phyloP scores from a whole-genome alignment of 345 rosid genomes.

The Brassica cretica region DNA sequence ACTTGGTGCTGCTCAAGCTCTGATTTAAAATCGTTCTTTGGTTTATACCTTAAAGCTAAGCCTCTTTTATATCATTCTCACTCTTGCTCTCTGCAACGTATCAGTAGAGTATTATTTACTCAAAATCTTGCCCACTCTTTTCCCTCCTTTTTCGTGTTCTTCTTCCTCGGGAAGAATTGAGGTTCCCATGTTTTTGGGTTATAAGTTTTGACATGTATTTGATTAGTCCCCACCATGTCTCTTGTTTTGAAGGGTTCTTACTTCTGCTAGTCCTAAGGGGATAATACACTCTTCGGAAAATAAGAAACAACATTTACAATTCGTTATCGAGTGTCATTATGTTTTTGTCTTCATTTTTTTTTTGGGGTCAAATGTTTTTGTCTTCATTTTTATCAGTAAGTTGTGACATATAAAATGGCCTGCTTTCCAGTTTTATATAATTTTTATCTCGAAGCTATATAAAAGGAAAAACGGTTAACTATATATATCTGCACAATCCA shows the following conservation, averaged over 20 bases:
- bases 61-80: not conserved
- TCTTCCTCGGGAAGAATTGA: not conserved
- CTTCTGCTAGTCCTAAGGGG: not conserved
- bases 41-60: slow-evolving; percentile 1
- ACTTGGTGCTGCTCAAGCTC: slow-evolving; percentile 76
- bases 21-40: slow-evolving; percentile 47
- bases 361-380: not conserved
- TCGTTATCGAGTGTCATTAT: not conserved
- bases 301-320: not conserved
- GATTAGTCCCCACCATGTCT: not conserved
- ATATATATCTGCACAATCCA: not conserved
- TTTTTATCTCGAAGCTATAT: not conserved
- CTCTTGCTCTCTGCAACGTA: slow-evolving; percentile 13
- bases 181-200: slow-evolving; percentile 5
- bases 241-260: not conserved
- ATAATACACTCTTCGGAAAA: not conserved
- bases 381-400: not conserved
- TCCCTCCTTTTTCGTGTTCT: not conserved
- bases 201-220: slow-evolving; percentile 27
- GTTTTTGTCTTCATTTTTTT: not conserved
- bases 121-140: not conserved
- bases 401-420: not conserved
- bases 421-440: not conserved
- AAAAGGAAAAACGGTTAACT: not conserved
- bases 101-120: not conserved